Evolutionary conservation across 2,329 filamentous ascomycete genomes (phyloP).

Genomic region (Cryphonectria carpinicola): DNA sequence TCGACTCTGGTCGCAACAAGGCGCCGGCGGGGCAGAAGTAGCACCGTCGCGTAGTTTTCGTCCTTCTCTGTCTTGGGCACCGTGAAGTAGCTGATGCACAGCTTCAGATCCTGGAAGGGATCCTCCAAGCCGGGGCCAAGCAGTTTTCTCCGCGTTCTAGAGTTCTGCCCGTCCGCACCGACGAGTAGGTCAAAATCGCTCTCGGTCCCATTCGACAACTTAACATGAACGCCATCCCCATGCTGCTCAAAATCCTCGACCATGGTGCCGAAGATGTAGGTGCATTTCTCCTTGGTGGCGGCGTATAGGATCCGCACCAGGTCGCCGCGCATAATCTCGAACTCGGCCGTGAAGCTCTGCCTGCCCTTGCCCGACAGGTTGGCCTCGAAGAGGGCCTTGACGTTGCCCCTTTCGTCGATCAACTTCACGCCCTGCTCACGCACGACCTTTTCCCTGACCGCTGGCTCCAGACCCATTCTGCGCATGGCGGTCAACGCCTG

Average conservation of each 20-base stretch:
- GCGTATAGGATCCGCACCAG: slow-evolving; percentile 56
- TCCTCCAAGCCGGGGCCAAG: slow-evolving; percentile 36
- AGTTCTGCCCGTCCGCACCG: slow-evolving; percentile 58
- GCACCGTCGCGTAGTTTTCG: neutral
- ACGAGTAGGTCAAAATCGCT: slow-evolving; percentile 55
- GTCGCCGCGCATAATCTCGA: slow-evolving; percentile 63
- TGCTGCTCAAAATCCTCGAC: slow-evolving; percentile 37
- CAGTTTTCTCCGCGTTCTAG: slow-evolving; percentile 49
- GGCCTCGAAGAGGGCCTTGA: slow-evolving; percentile 44
- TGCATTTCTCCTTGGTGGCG: slow-evolving; percentile 35
- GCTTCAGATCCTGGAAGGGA: slow-evolving; percentile 32
- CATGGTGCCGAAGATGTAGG: slow-evolving; percentile 36
- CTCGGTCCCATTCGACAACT: slow-evolving; percentile 47
- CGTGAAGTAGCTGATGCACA: slow-evolving; percentile 34
- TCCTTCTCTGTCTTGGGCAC: slow-evolving; percentile 21
- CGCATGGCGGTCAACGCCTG: slow-evolving; percentile 35
- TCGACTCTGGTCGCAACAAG: slow-evolving; percentile 44
- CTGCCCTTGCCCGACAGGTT: slow-evolving; percentile 46
- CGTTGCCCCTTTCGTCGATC: slow-evolving; percentile 45
- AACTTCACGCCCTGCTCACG: slow-evolving; percentile 52
- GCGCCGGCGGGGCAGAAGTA: slow-evolving; percentile 37
- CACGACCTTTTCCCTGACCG: slow-evolving; percentile 43
- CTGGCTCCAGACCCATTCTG: slow-evolving; percentile 38
- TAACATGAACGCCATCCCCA: slow-evolving; percentile 33
- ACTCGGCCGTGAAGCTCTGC: slow-evolving; percentile 57